These are phyloP conservation scores for Hanseniaspora gamundiae DNA, from an alignment of 1,139 yeast species.

Conservation along the genomic window DNA sequence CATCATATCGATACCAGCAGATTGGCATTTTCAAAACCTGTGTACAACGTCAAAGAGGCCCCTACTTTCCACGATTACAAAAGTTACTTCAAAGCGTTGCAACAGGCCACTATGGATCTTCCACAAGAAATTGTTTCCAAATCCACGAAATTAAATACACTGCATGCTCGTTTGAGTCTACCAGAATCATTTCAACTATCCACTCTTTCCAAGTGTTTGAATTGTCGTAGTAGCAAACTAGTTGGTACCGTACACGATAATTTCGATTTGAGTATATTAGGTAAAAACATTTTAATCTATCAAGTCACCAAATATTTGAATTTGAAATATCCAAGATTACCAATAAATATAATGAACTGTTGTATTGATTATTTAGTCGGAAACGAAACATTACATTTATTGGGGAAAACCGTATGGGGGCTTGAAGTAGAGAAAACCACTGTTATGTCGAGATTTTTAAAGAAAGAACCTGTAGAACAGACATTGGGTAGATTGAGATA, in stretches of 20 bases:
- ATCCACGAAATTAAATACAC: slow-evolving; percentile 64
- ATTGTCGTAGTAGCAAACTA: slow-evolving; percentile 31
- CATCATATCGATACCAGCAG: background rate
- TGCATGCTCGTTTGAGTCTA: slow-evolving; percentile 62
- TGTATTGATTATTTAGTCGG: slow-evolving; percentile 69
- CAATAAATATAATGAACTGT: slow-evolving; percentile 60
- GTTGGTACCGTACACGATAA: slow-evolving; percentile 51
- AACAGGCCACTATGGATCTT: slow-evolving; percentile 17
- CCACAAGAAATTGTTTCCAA: slow-evolving; percentile 37
- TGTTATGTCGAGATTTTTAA: slow-evolving; percentile 53
- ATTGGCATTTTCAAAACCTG: background rate
- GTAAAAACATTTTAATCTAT: slow-evolving; percentile 64
- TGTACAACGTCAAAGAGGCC: slow-evolving; percentile 1
- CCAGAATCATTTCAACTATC: slow-evolving; percentile 46
- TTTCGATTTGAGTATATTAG: slow-evolving; percentile 69
- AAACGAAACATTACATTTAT: slow-evolving; percentile 43
- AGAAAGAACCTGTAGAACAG: slow-evolving; percentile 54
- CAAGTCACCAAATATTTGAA: slow-evolving; percentile 65
- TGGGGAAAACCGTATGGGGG: slow-evolving; percentile 73
- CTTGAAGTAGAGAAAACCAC: slow-evolving; percentile 61
- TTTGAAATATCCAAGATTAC: slow-evolving; percentile 77
- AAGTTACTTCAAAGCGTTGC: slow-evolving; percentile 15
- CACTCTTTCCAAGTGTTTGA: slow-evolving; percentile 71
- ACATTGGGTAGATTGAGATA: slow-evolving; percentile 57
- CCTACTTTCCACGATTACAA: slow-evolving; percentile 16